Base-by-base conservation (phyloP, 2,329 filamentous ascomycete species). In the Colletotrichum kahawae region DNA sequence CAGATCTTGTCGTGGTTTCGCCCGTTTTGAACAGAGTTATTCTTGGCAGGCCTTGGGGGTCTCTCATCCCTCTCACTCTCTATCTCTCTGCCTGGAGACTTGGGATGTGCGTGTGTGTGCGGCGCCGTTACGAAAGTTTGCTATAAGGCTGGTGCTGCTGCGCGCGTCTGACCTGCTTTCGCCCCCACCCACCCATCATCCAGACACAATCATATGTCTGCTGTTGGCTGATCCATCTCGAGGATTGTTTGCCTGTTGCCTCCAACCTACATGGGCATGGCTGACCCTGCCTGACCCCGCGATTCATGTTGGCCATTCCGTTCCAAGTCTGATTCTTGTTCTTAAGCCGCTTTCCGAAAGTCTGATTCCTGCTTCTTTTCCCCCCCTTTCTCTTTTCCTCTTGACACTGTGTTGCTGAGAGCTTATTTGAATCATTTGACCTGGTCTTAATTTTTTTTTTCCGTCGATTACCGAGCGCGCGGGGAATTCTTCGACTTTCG, bases 271-370 rank as follows among this genome's bases (percentile, higher is more conserved):
- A 36, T 34, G 33, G 59, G 21, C 66, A 60, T 73, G 69, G 33
- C 29, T 67, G 56, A 63, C 69, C 72, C 29, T 75, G 73, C 36
- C 13, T 75, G 33, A 68, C 33, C 69, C 63, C 73, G 57, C 64
- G 63, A 68, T 65, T 67, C 70, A 73, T 54, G 48, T 31, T 73
- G 57, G 13, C 34, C 43, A 21, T 24, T 33, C 36, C 34, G 33
- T 68, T 33, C 64, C 56, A 59, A 60, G 67, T 62, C 29, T 51
- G 24, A 57, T 48, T 27, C n/a, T 31, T 48, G n/a, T 38, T 36
- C 38, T 57, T 48, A 21, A 59, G 36, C 48, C 43, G 43, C 34
- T 68, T 72, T 33, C 63, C 21, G 56, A 65, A 64, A 21, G 43
- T 54, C 34, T 64, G 56, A n/a, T 54, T 14, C 18, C 8, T 43